Evolutionary conservation across 176 grass and related monocot species (phyloP).

Genomic region (Musa troglodytarum): DNA sequence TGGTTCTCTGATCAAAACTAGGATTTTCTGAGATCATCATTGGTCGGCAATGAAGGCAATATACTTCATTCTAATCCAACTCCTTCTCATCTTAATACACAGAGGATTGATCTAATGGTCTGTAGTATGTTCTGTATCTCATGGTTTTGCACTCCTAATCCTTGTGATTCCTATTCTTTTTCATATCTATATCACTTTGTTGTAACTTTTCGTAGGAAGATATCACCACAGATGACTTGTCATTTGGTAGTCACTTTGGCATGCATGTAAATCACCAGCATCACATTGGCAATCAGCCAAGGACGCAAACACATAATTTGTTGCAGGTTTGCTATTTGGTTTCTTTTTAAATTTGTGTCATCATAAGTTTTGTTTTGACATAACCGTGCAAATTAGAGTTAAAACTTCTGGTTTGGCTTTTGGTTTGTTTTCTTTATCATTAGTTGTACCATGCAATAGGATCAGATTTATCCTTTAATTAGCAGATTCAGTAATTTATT

Average conservation of each 20-base stretch:
- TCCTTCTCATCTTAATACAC: constrained; percentile 47
- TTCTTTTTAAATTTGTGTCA: constrained; percentile 1
- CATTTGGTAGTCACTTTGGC: constrained; percentile 72
- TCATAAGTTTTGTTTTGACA: constrained; percentile 11
- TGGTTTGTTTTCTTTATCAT: constrained; percentile 8
- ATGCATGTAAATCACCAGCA: constrained; percentile 75
- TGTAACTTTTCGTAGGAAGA: constrained; percentile 57
- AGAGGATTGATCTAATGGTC: constrained; percentile 71
- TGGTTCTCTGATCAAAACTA: constrained; percentile 25
- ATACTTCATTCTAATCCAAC: constrained; percentile 41
- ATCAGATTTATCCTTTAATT: background rate
- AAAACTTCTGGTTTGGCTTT: constrained; percentile 17
- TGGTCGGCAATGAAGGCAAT: constrained; percentile 36
- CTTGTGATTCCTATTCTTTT: constrained; percentile 22
- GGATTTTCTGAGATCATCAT: constrained; percentile 75
- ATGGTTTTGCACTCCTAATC: constrained; percentile 12
- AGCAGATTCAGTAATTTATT: background rate
- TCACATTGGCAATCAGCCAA: constrained; percentile 55
- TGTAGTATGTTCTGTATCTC: constrained; percentile 4
- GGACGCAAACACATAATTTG: constrained; percentile 55
- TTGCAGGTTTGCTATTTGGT: constrained; percentile 45
- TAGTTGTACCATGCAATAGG: background rate
- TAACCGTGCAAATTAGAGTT: background rate
- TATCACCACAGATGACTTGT: constrained; percentile 64
- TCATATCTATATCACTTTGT: constrained; percentile 10